phyloP scores from a whole-genome alignment of 192 early-diverging fungal genomes.

The Linnemannia elongata region DNA sequence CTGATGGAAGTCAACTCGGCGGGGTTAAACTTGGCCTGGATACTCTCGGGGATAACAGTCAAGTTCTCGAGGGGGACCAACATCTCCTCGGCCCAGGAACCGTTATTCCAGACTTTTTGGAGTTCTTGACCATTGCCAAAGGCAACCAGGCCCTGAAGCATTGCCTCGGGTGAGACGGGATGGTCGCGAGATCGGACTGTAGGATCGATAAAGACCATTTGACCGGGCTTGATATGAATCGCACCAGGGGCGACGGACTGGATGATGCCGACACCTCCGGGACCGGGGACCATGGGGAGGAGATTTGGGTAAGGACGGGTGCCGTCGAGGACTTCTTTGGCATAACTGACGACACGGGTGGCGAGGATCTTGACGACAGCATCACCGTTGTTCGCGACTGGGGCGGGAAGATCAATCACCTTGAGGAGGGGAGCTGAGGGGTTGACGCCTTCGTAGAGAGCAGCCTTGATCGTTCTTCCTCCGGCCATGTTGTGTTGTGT shows the following conservation, averaged over 20 bases:
- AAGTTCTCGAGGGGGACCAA: constrained; percentile 48
- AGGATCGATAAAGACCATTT: constrained; percentile 52
- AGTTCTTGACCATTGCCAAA: constrained; percentile 14
- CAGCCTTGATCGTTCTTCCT: constrained; percentile 21
- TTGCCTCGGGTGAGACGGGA: constrained; percentile 25
- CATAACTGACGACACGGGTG: constrained; percentile 35
- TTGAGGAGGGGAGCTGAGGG: constrained; percentile 12
- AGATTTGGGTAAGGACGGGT: constrained; percentile 27
- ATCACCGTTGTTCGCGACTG: constrained; percentile 31
- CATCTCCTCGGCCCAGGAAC: constrained; percentile 44
- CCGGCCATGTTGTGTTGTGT: constrained; percentile 9
- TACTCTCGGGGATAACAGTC: constrained; percentile 29
- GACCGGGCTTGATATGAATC: constrained; percentile 29
- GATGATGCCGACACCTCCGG: constrained; percentile 41
- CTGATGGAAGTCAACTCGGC: constrained; percentile 17
- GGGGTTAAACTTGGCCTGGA: constrained; percentile 11
- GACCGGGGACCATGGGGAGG: constrained; percentile 48
- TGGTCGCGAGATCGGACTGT: constrained; percentile 53
- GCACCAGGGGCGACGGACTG: constrained; percentile 33
- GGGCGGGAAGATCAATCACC: constrained; percentile 21
- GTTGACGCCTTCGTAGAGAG: constrained; percentile 25
- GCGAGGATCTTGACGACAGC: constrained; percentile 53
- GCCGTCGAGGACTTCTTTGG: constrained; percentile 32
- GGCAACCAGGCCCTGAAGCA: constrained; percentile 45
- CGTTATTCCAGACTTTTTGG: constrained; percentile 40